Evolutionary conservation across 2,329 filamentous ascomycete species (phyloP), one percentile per base, ranked within the genome.

Genomic region (Eutypella sp.): DNA sequence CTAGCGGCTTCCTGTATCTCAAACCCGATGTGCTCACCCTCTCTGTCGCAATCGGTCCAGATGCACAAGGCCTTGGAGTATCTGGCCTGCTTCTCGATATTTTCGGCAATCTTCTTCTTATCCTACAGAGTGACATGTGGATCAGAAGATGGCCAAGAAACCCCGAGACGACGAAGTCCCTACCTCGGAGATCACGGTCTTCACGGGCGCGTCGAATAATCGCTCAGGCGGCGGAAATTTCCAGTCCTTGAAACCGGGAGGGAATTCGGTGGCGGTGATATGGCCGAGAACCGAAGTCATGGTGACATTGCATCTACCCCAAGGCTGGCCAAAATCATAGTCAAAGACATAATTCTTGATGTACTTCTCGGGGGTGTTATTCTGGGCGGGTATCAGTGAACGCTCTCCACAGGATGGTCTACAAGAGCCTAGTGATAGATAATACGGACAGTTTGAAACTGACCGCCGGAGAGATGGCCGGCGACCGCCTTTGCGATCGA

Each of bases 31-130:
- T 97, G 87, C 65, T 99, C 93, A 29, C 93, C 93, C 74, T 99
- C 93, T 45, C 91, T 83, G 73, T 99, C 93, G 67, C 93, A 97
- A 75, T 99, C 93, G 1, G 93, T 99, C 93, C 93, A 99, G 57
- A 99, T 96, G 66, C 95, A 92, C 25, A 99, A 74, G 11, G 84
- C 81, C 45, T 76, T 79, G n/a, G 83, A 77, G 61, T 79, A 78
- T 49, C 78, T 78, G 16, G 93, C 92, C 65, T 95, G 85, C 1
- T 78, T 71, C 55, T 85, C 80, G 58, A 99, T 93, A 61, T 99
- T 99, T 25, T 83, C 76, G 9, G 91, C 90, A 51, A 99, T 85
- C 1, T 76, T 71, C 57, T 84, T 84, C 61, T 91, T 95, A 59
- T 91, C 84, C 81, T 91, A 53, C 5, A 9, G 22, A 11, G 8